These are phyloP conservation scores for Persicaria maculosa DNA, from an alignment of 148 eudicot species.

Conservation along the genomic window DNA sequence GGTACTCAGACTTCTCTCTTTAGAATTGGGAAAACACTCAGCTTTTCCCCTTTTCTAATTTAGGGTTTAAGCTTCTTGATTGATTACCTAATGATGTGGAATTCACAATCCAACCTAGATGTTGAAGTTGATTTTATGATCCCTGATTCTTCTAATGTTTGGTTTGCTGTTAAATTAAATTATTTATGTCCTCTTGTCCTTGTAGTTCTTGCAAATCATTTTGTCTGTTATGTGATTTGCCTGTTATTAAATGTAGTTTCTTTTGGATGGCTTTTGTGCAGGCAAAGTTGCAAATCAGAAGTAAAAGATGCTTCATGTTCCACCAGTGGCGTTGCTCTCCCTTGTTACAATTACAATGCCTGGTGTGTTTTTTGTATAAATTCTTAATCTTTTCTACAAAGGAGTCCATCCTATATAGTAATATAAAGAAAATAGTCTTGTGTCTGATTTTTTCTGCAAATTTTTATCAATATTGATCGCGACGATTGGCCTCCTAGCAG, in stretches of 20 bases:
- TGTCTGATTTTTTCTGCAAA: background rate
- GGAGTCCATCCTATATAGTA: no score
- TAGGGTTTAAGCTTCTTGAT: no score
- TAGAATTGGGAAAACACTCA: no score
- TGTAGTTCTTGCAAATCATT: background rate
- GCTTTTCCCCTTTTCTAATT: no score
- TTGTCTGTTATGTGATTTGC: no score
- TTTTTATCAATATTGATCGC: background rate
- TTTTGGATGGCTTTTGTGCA: conserved; percentile 20
- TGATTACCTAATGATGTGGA: no score
- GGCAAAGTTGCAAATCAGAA: conserved; percentile 28
- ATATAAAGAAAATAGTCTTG: background rate
- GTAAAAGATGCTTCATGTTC: conserved; percentile 18
- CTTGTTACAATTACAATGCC: conserved; percentile 29
- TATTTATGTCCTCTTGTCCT: background rate
- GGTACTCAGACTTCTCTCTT: no score
- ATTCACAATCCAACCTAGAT: no score
- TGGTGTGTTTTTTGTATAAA: conserved; percentile 26
- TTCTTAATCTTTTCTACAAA: no score
- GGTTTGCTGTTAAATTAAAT: conserved; percentile 16
- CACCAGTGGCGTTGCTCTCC: conserved; percentile 21
- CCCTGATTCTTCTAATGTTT: no score
- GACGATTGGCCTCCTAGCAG: conserved; percentile 23
- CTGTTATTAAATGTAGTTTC: background rate
- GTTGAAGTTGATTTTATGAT: no score